phyloP scores from a whole-genome alignment of 805 yeast genomes.

The Myxozyma melibiosi region DNA sequence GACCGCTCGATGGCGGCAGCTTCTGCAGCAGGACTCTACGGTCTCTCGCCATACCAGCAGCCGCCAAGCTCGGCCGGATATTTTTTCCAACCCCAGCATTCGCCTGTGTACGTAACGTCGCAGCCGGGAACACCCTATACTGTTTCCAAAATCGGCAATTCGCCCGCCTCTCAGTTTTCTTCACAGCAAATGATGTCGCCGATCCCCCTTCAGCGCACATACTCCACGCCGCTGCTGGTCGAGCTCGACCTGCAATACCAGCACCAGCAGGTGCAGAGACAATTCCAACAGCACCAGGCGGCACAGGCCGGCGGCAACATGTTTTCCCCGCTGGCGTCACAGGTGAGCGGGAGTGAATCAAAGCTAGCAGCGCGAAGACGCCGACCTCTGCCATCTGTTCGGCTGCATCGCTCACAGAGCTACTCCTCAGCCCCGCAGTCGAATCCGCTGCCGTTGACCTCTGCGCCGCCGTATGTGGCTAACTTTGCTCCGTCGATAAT shows the following conservation, averaged over 20 bases:
- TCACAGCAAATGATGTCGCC: conserved; percentile 6
- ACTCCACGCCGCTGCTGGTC: conserved; percentile 14
- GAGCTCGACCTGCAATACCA: conserved; percentile 9
- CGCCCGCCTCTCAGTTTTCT: conserved; percentile 10
- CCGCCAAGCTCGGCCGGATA: background rate
- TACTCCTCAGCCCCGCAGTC: conserved; percentile 14
- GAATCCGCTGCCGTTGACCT: background rate
- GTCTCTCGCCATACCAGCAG: conserved; percentile 1
- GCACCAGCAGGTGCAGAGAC: conserved; percentile 9
- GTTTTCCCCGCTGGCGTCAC: conserved; percentile 3
- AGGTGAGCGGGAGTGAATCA: conserved; percentile 8
- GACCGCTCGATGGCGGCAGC: conserved; percentile 31
- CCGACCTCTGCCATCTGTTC: conserved; percentile 27
- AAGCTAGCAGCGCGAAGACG: conserved; percentile 27
- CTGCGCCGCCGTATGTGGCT: background rate
- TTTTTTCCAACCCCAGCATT: background rate
- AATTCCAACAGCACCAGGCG: conserved; percentile 9
- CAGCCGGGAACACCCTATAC: background rate
- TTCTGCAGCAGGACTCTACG: conserved; percentile 22
- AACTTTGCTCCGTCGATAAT: background rate
- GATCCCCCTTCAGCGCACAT: conserved; percentile 19
- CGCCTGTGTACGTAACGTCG: conserved; percentile 4
- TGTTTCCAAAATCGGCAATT: background rate
- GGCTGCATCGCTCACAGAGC: conserved; percentile 28
- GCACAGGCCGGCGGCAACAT: background rate